These are phyloP conservation scores for Corniculantispora saksenae DNA, from an alignment of 2,329 filamentous ascomycete species.

Conservation along the genomic window DNA sequence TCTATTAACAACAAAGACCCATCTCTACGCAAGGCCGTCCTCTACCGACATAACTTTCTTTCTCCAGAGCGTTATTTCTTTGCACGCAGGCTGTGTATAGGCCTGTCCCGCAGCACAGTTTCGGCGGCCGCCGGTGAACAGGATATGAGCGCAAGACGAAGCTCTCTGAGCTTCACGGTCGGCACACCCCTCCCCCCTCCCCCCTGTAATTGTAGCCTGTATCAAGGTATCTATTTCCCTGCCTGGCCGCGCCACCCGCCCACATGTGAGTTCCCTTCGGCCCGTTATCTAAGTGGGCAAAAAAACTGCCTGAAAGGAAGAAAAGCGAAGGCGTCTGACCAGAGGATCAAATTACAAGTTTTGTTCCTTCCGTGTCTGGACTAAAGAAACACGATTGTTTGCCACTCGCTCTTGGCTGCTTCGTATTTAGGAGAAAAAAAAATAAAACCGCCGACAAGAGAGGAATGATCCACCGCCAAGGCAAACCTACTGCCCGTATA, in stretches of 20 bases:
- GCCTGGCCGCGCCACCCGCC: constrained; percentile 5
- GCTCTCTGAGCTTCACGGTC: neutral
- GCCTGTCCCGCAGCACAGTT: neutral
- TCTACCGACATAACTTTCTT: neutral
- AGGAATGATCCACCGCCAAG: neutral
- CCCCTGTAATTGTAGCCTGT: neutral
- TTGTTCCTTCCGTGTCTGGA: neutral
- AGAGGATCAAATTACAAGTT: neutral
- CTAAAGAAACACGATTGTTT: neutral
- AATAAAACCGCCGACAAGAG: neutral
- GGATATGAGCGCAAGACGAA: neutral
- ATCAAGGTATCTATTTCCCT: neutral
- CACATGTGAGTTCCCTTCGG: constrained; percentile 4
- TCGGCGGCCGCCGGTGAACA: neutral
- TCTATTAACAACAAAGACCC: neutral
- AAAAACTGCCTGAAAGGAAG: neutral
- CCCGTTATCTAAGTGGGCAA: neutral
- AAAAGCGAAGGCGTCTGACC: neutral
- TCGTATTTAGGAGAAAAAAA: neutral
- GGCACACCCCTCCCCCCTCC: neutral
- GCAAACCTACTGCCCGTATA: neutral
- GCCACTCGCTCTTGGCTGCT: neutral
- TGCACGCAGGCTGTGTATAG: neutral
- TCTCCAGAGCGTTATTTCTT: neutral
- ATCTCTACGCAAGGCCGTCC: neutral